Conservation (phyloP, 2,329 filamentous ascomycete species). For the Madurella mycetomatis region DNA sequence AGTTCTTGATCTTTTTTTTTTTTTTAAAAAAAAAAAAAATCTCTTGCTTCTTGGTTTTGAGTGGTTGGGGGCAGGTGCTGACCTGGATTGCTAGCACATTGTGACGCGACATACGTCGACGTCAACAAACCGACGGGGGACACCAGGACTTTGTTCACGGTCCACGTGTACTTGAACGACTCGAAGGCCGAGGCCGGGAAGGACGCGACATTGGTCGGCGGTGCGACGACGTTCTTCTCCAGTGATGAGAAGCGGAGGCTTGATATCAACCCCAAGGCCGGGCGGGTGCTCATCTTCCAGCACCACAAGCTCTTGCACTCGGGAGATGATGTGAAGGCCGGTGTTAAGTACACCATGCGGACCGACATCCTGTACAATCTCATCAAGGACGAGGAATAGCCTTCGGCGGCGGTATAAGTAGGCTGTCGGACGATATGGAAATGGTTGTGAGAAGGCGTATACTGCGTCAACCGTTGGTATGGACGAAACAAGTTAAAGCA, state of each 20-base stretch:
- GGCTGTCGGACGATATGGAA: not conserved
- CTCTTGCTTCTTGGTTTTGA: not conserved
- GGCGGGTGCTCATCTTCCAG: constrained; percentile 58
- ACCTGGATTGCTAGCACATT: constrained; percentile 49
- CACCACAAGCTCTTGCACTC: constrained; percentile 49
- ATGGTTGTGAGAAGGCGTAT: no score
- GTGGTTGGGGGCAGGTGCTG: not conserved
- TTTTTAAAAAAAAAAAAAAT: no score
- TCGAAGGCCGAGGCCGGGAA: constrained; percentile 39
- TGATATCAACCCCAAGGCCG: constrained; percentile 53
- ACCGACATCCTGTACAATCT: constrained; percentile 50
- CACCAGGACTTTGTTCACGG: constrained; percentile 47
- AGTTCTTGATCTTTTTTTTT: constrained; percentile 26
- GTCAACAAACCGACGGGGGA: constrained; percentile 40
- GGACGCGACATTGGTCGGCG: constrained; percentile 41
- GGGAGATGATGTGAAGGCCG: constrained; percentile 47
- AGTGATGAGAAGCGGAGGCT: constrained; percentile 38
- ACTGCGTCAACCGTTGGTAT: no score
- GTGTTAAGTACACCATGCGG: constrained; percentile 54
- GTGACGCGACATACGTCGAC: constrained; percentile 60
- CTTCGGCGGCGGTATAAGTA: no score
- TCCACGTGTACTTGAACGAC: constrained; percentile 54
- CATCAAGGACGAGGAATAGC: not conserved
- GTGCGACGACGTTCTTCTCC: constrained; percentile 53
- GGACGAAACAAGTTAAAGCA: no score